These are phyloP conservation scores for Mycosarcoma maydis DNA, from an alignment of 1,284 basidiomycete species.

Conservation along the genomic window DNA sequence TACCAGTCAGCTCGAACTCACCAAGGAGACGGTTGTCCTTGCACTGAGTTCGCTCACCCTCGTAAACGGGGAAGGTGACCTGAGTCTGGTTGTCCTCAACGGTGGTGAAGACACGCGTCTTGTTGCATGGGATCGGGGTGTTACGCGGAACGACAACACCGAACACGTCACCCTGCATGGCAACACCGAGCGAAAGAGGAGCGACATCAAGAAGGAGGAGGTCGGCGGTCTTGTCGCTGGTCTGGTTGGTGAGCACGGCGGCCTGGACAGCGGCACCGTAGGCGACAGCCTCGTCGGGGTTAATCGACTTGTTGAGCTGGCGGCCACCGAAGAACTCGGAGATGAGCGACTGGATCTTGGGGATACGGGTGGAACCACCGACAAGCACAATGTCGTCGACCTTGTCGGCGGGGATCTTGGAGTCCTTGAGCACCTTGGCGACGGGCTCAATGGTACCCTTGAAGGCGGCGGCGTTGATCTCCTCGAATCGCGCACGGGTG, in stretches of 20 bases:
- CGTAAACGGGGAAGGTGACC: constrained; percentile 67
- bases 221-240: constrained; percentile 67
- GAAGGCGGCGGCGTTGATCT: constrained; percentile 94
- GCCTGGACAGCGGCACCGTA: constrained; percentile 68
- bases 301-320: constrained; percentile 92
- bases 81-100: constrained; percentile 67
- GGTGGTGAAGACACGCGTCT: constrained; percentile 67
- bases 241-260: constrained; percentile 67
- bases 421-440: constrained; percentile 98
- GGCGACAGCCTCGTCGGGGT: constrained; percentile 70
- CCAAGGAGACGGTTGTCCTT: constrained; percentile 68
- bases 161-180: constrained; percentile 67
- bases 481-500: constrained; percentile 93
- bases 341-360: constrained; percentile 97
- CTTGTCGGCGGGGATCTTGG: constrained; percentile 96
- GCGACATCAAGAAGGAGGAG: constrained; percentile 67
- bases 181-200: constrained; percentile 67
- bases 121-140: constrained; percentile 67
- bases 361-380: constrained; percentile 99
- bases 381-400: constrained; percentile 99
- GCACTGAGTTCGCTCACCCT: constrained; percentile 67
- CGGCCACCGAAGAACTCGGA: constrained; percentile 98
- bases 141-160: constrained; percentile 66
- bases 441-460: constrained; percentile 98
- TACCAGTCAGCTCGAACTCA: constrained; percentile 67